Evolutionary conservation across 305 asterid genomes (phyloP).

Genomic region (Fraxinus dipetala): DNA sequence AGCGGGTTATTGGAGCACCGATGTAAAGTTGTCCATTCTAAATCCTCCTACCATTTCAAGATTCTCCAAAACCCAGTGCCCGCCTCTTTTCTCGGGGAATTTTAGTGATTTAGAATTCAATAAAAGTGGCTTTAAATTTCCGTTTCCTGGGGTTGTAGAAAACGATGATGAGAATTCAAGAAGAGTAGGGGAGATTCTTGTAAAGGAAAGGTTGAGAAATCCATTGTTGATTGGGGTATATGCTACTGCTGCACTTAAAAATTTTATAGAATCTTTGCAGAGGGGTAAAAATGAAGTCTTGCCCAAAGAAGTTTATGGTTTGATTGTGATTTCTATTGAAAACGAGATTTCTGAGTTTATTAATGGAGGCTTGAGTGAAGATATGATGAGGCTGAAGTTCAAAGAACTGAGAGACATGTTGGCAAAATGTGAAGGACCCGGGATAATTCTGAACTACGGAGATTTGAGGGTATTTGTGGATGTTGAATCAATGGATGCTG

Average conservation of each 20-base stretch:
- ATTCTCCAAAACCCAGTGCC: constrained; percentile 43
- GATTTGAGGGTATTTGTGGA: constrained; percentile 60
- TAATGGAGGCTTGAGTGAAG: constrained; percentile 37
- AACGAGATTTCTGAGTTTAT: constrained; percentile 50
- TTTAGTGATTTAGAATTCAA: constrained; percentile 44
- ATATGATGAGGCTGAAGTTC: constrained; percentile 44
- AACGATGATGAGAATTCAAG: constrained; percentile 49
- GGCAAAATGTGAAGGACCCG: constrained; percentile 43
- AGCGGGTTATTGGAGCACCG: constrained; percentile 84
- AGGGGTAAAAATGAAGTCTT: constrained; percentile 48
- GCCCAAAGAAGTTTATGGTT: constrained; percentile 52
- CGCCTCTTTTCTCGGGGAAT: constrained; percentile 51
- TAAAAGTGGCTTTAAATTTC: constrained; percentile 49
- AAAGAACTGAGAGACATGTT: constrained; percentile 44
- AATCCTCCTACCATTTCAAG: constrained; percentile 65
- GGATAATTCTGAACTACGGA: constrained; percentile 57
- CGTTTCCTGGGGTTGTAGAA: constrained; percentile 42
- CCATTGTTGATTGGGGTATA: constrained; percentile 68
- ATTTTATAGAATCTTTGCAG: constrained; percentile 43
- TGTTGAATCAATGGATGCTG: constrained; percentile 36
- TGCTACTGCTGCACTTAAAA: constrained; percentile 51
- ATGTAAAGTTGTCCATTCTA: constrained; percentile 60
- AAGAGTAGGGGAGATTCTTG: constrained; percentile 60
- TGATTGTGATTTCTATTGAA: constrained; percentile 46
- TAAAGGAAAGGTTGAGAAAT: constrained; percentile 42